phyloP scores from a whole-genome alignment of 805 yeast genomes.

The Priceomyces castillae region DNA sequence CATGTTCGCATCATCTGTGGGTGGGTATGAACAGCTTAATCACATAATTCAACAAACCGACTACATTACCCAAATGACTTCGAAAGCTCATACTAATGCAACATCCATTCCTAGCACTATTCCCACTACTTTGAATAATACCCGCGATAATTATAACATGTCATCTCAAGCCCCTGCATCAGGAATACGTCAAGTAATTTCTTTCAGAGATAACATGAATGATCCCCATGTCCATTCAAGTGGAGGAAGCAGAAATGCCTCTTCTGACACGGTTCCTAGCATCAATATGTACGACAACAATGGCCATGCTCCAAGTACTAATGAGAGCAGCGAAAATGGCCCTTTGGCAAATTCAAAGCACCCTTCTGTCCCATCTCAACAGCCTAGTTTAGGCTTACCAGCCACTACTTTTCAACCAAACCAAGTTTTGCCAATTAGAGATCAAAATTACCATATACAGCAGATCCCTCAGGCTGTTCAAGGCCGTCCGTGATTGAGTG shows the following conservation, averaged over 20 bases:
- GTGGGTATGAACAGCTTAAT: constrained; percentile 46
- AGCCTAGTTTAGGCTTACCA: neutral
- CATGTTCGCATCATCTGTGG: constrained; percentile 38
- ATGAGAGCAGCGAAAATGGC: neutral
- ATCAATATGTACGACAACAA: neutral
- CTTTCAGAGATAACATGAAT: constrained; percentile 1
- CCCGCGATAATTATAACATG: constrained; percentile 4
- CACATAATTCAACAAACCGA: constrained; percentile 37
- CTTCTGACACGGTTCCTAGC: constrained; percentile 7
- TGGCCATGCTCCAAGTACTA: neutral
- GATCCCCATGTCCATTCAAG: constrained; percentile 6
- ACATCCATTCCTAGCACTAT: constrained; percentile 38
- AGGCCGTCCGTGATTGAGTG: neutral
- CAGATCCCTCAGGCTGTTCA: neutral
- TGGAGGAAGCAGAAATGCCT: constrained; percentile 7
- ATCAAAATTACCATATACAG: neutral
- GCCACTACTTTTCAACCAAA: neutral
- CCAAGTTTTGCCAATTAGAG: neutral
- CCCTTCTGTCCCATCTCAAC: neutral
- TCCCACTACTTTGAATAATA: constrained; percentile 35
- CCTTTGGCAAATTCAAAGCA: neutral
- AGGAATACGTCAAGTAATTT: neutral
- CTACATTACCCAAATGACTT: constrained; percentile 26
- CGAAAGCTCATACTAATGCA: constrained; percentile 19
- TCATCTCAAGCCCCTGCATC: constrained; percentile 8